Conservation (phyloP, 202 grass and related monocot genomes). For the Eragrostis tef region DNA sequence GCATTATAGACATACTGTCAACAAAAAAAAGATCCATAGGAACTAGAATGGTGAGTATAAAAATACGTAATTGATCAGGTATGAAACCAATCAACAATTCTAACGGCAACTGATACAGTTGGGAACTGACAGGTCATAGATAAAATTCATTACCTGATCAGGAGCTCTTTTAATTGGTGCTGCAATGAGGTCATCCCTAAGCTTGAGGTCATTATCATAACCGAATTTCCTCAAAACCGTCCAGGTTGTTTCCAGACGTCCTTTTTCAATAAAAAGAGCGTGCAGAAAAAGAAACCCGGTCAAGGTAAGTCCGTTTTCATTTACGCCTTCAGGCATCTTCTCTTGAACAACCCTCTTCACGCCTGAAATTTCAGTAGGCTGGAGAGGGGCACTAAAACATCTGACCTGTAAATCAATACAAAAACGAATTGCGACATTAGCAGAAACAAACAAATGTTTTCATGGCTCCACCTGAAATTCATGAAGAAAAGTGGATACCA, state of each 20-base stretch:
- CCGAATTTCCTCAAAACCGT: constrained; percentile 96
- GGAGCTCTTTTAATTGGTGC: constrained; percentile 72
- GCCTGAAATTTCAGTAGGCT: constrained; percentile 83
- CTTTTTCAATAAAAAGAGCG: constrained; percentile 97
- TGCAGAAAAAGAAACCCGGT: constrained; percentile 96
- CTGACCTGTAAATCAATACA: constrained; percentile 59
- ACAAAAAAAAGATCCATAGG: background rate
- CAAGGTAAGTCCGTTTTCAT: constrained; percentile 78
- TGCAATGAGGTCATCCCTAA: constrained; percentile 88
- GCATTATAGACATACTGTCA: background rate
- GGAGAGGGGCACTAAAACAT: constrained; percentile 91
- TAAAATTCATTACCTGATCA: constrained; percentile 75
- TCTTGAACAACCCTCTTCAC: constrained; percentile 97
- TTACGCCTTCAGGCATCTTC: constrained; percentile 93
- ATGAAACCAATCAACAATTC: background rate
- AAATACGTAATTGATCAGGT: background rate
- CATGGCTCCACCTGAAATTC: too few relatives aligned
- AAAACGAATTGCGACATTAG: constrained; percentile 3
- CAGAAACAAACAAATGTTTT: background rate
- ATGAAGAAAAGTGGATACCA: background rate
- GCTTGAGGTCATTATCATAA: constrained; percentile 95
- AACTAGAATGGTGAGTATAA: background rate
- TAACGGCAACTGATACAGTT: constrained; percentile 1
- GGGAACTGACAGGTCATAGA: constrained; percentile 18
- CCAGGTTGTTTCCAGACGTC: constrained; percentile 94